Base-by-base conservation (phyloP, 116 monocot genomes). In the Iris pallida region DNA sequence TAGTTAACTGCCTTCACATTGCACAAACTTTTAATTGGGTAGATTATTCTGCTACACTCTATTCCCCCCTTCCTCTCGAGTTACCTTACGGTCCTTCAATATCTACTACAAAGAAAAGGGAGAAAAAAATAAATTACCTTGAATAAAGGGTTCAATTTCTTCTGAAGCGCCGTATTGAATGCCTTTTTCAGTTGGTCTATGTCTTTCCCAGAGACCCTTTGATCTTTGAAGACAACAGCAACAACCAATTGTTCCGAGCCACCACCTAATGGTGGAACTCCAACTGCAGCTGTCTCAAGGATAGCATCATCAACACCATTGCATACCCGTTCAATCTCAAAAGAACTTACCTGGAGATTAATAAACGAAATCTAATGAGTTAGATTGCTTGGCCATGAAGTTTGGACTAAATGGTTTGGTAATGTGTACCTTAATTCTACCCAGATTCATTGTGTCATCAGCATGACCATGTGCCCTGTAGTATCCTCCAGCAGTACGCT, bases 391-490 rank as follows among this genome's bases (percentile, higher is more conserved):
- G 19, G 19, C 16, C 20, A 53, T 51, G 12, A 20, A 42, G 8
- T 55, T 2, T 17, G 6, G 2, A 12, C 7, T 41, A 11, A 18
- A 12, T 5, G 14, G 3, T 62, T 9, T 59, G 52, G 51, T 20
- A 6, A 17, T 44, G 4, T 46, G 10, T 65, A 91, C 96, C 92
- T 97, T 97, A 55, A 97, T 92, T 41, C 97, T 92, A 73, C 97
- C 97, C 59, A 97, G 89, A 82, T 97, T 97, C 97, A 97, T 97
- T 12, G 97, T 97, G 66, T 97, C 97, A 78, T 97, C 97, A 46
- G 90, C 89, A 70, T 92, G 89, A 45, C 97, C 97, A 76, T 92
- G 97, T 66, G 96, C 97, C 74, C 77, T 80, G 42, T 92, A 97
- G 19, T 92, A 97, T 57, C 89, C 90, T 42, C 66, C 69, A 55